A percentile compares a stretch with the other conserved stretches of the same genome.
Evolutionary conservation across 2,329 filamentous ascomycete species (phyloP).

Genomic region (Penicillium paneum): DNA sequence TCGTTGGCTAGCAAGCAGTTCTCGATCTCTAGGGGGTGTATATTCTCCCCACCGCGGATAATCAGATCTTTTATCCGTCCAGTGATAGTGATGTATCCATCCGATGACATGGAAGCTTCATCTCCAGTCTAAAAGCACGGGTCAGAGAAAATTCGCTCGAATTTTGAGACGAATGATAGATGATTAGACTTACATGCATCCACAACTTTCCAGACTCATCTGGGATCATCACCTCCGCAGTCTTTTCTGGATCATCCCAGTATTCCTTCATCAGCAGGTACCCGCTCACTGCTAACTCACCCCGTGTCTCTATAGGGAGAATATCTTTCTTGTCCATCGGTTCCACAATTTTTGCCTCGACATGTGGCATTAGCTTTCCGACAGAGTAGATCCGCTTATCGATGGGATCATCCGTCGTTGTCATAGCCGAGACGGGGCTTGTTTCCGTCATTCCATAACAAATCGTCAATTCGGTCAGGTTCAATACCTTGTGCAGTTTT

Average conservation of each 20-base stretch:
- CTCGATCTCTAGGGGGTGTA: constrained; percentile 89
- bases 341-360: constrained; percentile 73
- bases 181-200: constrained; percentile 61
- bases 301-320: constrained; percentile 63
- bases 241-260: constrained; percentile 69
- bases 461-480: constrained; percentile 79
- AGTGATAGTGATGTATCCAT: constrained; percentile 85
- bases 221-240: constrained; percentile 63
- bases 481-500: constrained; percentile 66
- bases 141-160: constrained; percentile 1
- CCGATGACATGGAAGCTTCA: constrained; percentile 77
- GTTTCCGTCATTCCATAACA: constrained; percentile 98
- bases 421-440: constrained; percentile 69
- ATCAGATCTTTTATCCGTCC: constrained; percentile 93
- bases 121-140: constrained; percentile 67
- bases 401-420: constrained; percentile 69
- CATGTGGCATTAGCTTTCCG: constrained; percentile 80
- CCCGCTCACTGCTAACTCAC: constrained; percentile 78
- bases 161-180: not conserved
- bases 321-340: constrained; percentile 58
- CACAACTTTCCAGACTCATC: constrained; percentile 62
- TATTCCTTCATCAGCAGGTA: constrained; percentile 92
- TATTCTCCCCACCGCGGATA: constrained; percentile 92
- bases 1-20: constrained; percentile 76
- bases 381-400: constrained; percentile 71